A percentile compares a stretch with the other conserved stretches of the same genome.
Conservation (phyloP, 2,329 filamentous ascomycete species). For the Fusarium decemcellulare region DNA sequence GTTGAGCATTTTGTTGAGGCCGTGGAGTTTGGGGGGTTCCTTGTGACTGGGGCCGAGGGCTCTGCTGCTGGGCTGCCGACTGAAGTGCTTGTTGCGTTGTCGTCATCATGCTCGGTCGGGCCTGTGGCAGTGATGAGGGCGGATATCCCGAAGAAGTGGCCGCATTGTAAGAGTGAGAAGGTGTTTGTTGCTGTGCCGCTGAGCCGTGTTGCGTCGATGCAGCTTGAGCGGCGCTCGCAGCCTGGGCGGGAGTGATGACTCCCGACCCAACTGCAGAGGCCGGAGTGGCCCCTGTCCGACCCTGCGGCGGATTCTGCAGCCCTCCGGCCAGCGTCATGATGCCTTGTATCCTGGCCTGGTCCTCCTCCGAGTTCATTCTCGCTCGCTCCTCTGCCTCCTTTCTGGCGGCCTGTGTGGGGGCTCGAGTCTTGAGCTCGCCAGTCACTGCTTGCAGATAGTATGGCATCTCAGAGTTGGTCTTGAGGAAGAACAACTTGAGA, state of each 20-base stretch:
- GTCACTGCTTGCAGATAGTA: conserved; percentile 91
- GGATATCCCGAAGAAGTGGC: conserved; percentile 45
- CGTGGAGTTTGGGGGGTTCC: conserved; percentile 49
- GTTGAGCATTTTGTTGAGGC: conserved; percentile 37
- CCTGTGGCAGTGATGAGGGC: conserved; percentile 47
- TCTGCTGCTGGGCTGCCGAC: conserved; percentile 45
- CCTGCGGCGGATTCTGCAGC: conserved; percentile 59
- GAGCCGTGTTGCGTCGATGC: conserved; percentile 40
- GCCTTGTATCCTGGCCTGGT: conserved; percentile 72
- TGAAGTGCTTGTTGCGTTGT: conserved; percentile 51
- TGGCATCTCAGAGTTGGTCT: conserved; percentile 91
- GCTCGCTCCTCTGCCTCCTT: conserved; percentile 78
- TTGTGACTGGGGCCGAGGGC: conserved; percentile 46
- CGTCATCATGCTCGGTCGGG: conserved; percentile 43
- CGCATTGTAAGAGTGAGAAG: conserved; percentile 31
- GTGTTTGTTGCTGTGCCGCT: conserved; percentile 30
- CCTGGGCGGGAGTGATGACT: conserved; percentile 53
- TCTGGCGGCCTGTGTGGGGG: conserved; percentile 79
- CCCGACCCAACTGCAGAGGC: conserved; percentile 45
- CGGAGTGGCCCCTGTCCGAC: conserved; percentile 42
- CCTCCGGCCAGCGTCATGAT: conserved; percentile 70
- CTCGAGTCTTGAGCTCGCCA: conserved; percentile 88
- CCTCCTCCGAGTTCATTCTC: conserved; percentile 70
- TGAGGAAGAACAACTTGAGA: conserved; percentile 91
- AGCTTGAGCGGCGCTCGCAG: conserved; percentile 49